Base-by-base conservation (phyloP, 2,329 filamentous ascomycete genomes). In the Claviceps sorghi region DNA sequence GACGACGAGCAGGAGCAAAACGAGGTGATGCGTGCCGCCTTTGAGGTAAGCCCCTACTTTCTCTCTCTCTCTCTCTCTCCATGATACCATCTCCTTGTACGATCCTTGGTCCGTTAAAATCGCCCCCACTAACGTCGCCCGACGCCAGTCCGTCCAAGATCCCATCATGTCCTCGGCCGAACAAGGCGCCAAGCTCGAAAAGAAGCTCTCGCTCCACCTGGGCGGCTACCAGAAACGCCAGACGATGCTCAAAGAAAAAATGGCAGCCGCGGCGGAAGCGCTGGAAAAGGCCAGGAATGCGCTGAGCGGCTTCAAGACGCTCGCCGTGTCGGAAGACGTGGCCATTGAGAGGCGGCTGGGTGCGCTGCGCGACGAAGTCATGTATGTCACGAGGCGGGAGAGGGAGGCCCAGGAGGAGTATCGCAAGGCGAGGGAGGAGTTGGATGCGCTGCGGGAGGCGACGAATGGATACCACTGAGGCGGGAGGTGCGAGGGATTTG, bases 391-490 rank as follows among this genome's bases (percentile, higher is more conserved):
- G 59, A 80, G 80, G 60, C 76, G 91, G 56, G 91, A 97, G 72
- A 77, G 90, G 54, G 88, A 96, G 69, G 89, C 88, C 7, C 93
- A 98, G 69, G 89, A 96, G 57, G 66, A 84, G 61, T 98, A 93
- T 65, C 78, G 86, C 59, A 72, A 71, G 57, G 79, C 82, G 54
- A 88, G 79, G 68, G 87, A 89, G 47, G 93, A 97, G 72, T 67
- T 96, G 58, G 79, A 83, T 48, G 72, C 69, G 51, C 69, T 95
- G 58, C 66, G 62, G 56, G 58, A 58, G 49, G 61, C 57, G 34
- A 57, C 63, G 47, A 68, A 68, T 51, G 71, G 72, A 38, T 66
- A 68, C 60, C 65, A 70, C 55, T 73, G n/a, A 64, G 11, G 48
- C 43, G 43, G 34, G 46, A 7, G 34, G 38, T 32, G 43, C 9